Evolutionary conservation across 2,329 filamentous ascomycete genomes (phyloP).

Genomic region (Atkinsonella hypoxylon): DNA sequence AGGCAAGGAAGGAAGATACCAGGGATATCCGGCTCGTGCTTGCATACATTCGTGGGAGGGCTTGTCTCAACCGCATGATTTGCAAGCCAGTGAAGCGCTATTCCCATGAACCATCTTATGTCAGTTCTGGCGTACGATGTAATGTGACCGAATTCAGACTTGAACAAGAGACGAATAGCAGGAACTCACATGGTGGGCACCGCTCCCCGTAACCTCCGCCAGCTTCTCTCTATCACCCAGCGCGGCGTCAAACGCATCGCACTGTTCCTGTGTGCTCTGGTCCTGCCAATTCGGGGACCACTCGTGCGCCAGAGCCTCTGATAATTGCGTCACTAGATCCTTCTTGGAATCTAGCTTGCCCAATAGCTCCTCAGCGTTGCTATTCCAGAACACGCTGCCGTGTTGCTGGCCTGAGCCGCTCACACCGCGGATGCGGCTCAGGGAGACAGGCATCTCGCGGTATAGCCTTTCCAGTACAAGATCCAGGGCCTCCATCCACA

Average conservation of each 20-base stretch:
- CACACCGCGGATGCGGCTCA: conserved; percentile 65
- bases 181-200: conserved; percentile 77
- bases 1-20: conserved; percentile 90
- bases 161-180: background rate
- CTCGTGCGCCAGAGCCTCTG: conserved; percentile 64
- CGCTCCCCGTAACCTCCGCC: conserved; percentile 75
- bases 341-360: conserved; percentile 44
- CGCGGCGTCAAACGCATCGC: conserved; percentile 69
- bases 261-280: conserved; percentile 84
- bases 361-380: conserved; percentile 54
- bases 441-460: conserved; percentile 49
- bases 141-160: too few relatives aligned
- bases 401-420: conserved; percentile 95
- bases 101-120: too few relatives aligned
- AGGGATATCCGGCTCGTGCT: conserved; percentile 78
- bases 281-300: conserved; percentile 98
- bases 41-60: conserved; percentile 69
- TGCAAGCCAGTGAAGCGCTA: conserved; percentile 95
- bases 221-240: conserved; percentile 56
- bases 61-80: conserved; percentile 76
- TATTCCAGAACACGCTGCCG: conserved; percentile 89
- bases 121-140: too few relatives aligned
- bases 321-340: conserved; percentile 61
- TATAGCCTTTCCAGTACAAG: conserved; percentile 66
- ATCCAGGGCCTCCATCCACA: conserved; percentile 92